Conservation (phyloP, 2,329 filamentous ascomycete species). For the Diaporthe citri region DNA sequence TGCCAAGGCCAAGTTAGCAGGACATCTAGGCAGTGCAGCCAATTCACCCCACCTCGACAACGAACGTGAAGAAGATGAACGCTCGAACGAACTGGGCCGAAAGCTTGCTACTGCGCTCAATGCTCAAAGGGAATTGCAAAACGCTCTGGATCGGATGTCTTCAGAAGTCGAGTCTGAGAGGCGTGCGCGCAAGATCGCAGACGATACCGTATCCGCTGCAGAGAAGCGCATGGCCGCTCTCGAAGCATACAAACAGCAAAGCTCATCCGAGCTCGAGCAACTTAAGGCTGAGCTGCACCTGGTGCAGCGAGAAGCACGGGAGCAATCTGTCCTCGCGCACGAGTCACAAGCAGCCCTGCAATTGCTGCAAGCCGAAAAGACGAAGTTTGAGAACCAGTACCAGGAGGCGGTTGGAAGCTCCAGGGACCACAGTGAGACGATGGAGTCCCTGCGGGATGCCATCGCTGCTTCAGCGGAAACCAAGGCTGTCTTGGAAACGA, state of each 20-base stretch:
- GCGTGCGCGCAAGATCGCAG: slow-evolving; percentile 83
- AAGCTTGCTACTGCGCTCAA: slow-evolving; percentile 87
- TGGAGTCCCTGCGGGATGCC: slow-evolving; percentile 82
- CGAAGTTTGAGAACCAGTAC: slow-evolving; percentile 78
- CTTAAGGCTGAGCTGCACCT: slow-evolving; percentile 88
- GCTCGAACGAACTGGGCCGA: slow-evolving; percentile 80
- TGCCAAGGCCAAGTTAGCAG: slow-evolving; percentile 91
- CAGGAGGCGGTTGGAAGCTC: slow-evolving; percentile 75
- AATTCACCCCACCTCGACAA: slow-evolving; percentile 71
- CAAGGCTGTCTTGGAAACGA: slow-evolving; percentile 80
- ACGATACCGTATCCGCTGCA: slow-evolving; percentile 86
- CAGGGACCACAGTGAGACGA: slow-evolving; percentile 77
- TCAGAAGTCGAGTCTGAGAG: slow-evolving; percentile 85
- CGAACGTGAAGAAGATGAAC: slow-evolving; percentile 73
- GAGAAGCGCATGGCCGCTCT: slow-evolving; percentile 87
- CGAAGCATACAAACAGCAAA: slow-evolving; percentile 85
- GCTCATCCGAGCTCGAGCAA: slow-evolving; percentile 85
- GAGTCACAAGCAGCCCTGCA: slow-evolving; percentile 82
- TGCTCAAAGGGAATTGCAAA: slow-evolving; percentile 83
- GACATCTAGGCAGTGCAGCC: slow-evolving; percentile 75
- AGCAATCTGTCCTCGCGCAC: slow-evolving; percentile 81
- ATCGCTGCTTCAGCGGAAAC: slow-evolving; percentile 85
- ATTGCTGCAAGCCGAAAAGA: slow-evolving; percentile 87
- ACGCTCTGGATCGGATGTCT: slow-evolving; percentile 76
- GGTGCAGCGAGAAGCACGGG: slow-evolving; percentile 80